Evolutionary conservation across 2,329 filamentous ascomycete species (phyloP).

Genomic region (Hymenoscyphus repandus): DNA sequence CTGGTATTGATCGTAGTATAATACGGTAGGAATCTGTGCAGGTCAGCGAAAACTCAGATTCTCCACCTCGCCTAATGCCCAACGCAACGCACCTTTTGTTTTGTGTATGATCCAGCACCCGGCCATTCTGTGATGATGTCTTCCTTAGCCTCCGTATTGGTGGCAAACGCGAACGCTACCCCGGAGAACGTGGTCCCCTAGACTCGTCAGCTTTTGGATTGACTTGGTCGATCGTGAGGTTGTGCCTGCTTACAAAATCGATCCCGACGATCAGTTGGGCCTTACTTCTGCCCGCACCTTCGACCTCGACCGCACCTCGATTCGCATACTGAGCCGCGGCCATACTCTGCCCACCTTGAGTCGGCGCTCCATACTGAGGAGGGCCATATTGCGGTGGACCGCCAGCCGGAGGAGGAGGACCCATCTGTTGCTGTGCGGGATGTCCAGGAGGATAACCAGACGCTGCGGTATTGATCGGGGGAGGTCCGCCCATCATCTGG

Average conservation of each 20-base stretch:
- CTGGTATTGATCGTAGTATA: constrained; percentile 99
- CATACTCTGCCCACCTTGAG: constrained; percentile 19
- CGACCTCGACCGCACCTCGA: constrained; percentile 62
- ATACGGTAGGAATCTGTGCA: constrained; percentile 89
- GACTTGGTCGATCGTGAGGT: constrained; percentile 18
- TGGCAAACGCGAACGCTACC: constrained; percentile 88
- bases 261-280: constrained; percentile 97
- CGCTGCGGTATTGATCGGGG: constrained; percentile 62
- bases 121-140: constrained; percentile 99
- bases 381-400: constrained; percentile 31
- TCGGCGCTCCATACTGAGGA: constrained; percentile 28
- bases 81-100: constrained; percentile 74
- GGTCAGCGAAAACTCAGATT: not conserved
- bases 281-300: constrained; percentile 84
- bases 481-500: constrained; percentile 49
- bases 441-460: constrained; percentile 53
- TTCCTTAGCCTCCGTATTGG: constrained; percentile 95
- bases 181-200: constrained; percentile 97
- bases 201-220: constrained; percentile 10
- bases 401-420: constrained; percentile 23
- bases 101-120: constrained; percentile 92
- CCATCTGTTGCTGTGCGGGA: constrained; percentile 38
- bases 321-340: constrained; percentile 28
- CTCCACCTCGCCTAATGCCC: not conserved
- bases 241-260: constrained; percentile 71